Base-by-base conservation (phyloP, 2,329 filamentous ascomycete species). In the Drechslerella stenobrocha region DNA sequence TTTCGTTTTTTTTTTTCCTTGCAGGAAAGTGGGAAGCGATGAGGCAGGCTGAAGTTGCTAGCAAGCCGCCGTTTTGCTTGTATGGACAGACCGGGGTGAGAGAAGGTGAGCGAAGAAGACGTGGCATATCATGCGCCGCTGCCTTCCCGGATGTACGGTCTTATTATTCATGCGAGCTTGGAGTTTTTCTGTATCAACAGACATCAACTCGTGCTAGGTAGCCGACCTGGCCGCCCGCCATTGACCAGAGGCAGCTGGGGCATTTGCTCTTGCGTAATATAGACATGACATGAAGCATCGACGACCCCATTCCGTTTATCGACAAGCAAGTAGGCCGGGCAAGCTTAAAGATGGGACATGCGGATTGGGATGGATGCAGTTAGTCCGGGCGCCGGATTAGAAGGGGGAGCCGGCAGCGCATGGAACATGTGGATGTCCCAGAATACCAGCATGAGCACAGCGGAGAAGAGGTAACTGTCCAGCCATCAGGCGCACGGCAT, bases 1-100 rank as follows among this genome's bases (percentile, higher is more conserved):
- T 34, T 40, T 59, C 47, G 47, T 66, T 42, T 42, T 37, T 37
- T 37, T 37, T 37, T 37, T 37, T 37, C 58, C 30, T 65, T 66
- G 61, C 61, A 59, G 53, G 61, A 66, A 18, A 66, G 61, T 66
- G 61, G 60, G 61, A 66, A 66, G 61, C 58, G 61, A 66, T 66
- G 61, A 66, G 61, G 61, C 52, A 66, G 60, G 60, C 60, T 58
- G 60, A 66, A 42, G 30, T 61, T 52, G 30, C 58, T 50, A 64
- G 20, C 40, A 40, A 51, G 45, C 34, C 1, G 42, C 51, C 59
- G 40, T 44, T 60, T 60, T 45, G 23, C 44, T 40, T 42, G 26
- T 37, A 44, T 23, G 44, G 42, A 40, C 47, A 52, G 51, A 51
- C 59, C 51, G 44, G 59, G 59, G 20, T 64, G 28, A 45, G 44